Percentiles rank a stretch among this genome's conserved stretches.
Conservation (phyloP, 106 monocot species). For the Allium cepa region DNA sequence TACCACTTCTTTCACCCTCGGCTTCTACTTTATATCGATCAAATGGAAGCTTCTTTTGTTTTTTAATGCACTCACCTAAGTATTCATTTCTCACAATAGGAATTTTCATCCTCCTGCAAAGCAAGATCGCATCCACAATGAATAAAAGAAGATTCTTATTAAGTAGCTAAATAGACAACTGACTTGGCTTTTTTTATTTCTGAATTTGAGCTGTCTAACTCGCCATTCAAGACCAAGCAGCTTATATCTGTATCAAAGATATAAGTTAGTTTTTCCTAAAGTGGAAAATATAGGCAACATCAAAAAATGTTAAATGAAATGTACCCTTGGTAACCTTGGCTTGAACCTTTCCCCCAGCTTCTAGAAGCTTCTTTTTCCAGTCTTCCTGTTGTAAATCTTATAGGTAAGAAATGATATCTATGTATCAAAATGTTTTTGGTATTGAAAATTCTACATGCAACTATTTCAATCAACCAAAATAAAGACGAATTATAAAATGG, state of each 20-base stretch:
- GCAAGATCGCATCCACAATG: background rate
- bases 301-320: background rate
- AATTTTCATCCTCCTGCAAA: constrained; percentile 82
- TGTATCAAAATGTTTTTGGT: constrained; percentile 7
- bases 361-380: constrained; percentile 58
- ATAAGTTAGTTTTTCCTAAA: too few relatives aligned
- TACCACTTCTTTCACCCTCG: constrained; percentile 35
- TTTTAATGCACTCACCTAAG: constrained; percentile 54
- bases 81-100: constrained; percentile 78
- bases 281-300: too few relatives aligned
- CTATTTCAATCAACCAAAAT: too few relatives aligned
- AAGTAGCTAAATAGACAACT: constrained; percentile 1
- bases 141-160: background rate
- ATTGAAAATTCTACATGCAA: background rate
- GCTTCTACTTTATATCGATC: constrained; percentile 65
- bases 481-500: background rate
- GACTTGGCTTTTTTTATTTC: constrained; percentile 86
- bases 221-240: constrained; percentile 64
- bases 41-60: constrained; percentile 59
- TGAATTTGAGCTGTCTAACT: constrained; percentile 30
- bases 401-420: too few relatives aligned
- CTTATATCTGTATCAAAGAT: constrained; percentile 41
- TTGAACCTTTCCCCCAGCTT: constrained; percentile 56
- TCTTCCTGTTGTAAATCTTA: constrained; percentile 32
- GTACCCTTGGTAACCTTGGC: constrained; percentile 66